Evolutionary conservation across 1,284 basidiomycete species (phyloP).

Genomic region (Ustilago nuda): DNA sequence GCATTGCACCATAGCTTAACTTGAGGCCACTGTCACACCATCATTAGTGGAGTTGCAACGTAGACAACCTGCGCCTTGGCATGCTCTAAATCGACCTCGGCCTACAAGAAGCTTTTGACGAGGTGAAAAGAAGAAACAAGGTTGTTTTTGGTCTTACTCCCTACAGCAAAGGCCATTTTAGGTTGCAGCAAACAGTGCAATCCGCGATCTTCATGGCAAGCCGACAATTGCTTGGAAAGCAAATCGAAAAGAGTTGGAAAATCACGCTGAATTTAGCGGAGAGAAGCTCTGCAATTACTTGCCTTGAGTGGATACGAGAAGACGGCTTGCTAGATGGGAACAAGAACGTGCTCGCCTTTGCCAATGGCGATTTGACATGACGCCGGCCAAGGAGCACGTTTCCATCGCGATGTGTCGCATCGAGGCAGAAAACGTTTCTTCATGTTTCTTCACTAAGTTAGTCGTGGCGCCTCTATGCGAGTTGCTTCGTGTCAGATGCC

Average conservation of each 20-base stretch:
- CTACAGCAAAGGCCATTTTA: background rate
- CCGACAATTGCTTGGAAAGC: background rate
- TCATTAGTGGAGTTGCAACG: background rate
- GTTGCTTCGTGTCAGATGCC: background rate
- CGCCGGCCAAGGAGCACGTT: background rate
- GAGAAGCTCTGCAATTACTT: background rate
- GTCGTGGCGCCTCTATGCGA: constrained; percentile 1
- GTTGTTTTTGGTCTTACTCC: background rate
- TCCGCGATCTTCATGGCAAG: constrained; percentile 1
- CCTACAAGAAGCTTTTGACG: background rate
- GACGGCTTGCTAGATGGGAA: background rate
- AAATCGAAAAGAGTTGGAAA: background rate
- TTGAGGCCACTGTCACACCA: background rate
- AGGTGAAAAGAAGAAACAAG: background rate
- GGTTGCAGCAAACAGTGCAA: background rate
- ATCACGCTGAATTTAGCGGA: background rate
- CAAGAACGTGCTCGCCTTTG: constrained; percentile 23
- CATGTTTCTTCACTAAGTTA: background rate
- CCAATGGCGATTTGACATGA: constrained; percentile 19
- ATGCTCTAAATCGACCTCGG: background rate
- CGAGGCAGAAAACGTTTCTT: constrained; percentile 3
- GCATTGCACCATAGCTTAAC: constrained; percentile 3
- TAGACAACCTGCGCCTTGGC: background rate
- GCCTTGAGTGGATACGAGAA: background rate
- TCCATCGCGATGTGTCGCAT: background rate